These are phyloP conservation scores for Hyphopichia homilentoma DNA, from an alignment of 805 yeast species.

Conservation along the genomic window DNA sequence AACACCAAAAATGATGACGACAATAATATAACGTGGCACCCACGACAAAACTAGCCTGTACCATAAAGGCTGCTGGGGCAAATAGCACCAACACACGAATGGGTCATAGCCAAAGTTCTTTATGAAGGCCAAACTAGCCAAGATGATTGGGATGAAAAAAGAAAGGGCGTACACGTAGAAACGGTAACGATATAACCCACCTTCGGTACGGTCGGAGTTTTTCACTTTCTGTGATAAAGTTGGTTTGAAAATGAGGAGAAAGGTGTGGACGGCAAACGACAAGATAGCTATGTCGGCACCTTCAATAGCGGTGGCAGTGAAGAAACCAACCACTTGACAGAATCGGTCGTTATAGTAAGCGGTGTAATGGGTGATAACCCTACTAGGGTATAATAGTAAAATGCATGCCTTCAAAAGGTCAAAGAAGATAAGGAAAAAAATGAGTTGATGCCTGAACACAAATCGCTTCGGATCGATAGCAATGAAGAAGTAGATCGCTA, in stretches of 20 bases:
- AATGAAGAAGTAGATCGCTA: conserved; percentile 55
- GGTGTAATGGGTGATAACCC: conserved; percentile 41
- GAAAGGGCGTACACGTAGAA: conserved; percentile 55
- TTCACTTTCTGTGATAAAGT: conserved; percentile 40
- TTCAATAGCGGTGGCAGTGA: conserved; percentile 75
- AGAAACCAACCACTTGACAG: conserved; percentile 71
- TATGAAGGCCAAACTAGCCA: conserved; percentile 74
- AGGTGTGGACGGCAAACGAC: conserved; percentile 80
- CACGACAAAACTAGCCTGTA: conserved; percentile 70
- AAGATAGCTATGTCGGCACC: conserved; percentile 85
- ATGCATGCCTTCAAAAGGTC: conserved; percentile 74
- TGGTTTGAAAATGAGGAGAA: conserved; percentile 66
- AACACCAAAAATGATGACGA: conserved; percentile 57
- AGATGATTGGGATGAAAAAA: conserved; percentile 55
- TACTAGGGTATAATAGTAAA: conserved; percentile 64
- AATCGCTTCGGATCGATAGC: conserved; percentile 62
- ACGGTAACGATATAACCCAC: conserved; percentile 66
- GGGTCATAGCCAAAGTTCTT: conserved; percentile 52
- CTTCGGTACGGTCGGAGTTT: conserved; percentile 47
- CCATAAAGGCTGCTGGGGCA: conserved; percentile 73
- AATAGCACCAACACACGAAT: conserved; percentile 71
- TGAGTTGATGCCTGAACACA: conserved; percentile 68
- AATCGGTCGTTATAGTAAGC: conserved; percentile 48
- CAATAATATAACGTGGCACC: conserved; percentile 73
- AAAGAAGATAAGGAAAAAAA: conserved; percentile 61